Evolutionary conservation across 768 basidiomycete genomes (phyloP).

Genomic region (Boletus patriciae): DNA sequence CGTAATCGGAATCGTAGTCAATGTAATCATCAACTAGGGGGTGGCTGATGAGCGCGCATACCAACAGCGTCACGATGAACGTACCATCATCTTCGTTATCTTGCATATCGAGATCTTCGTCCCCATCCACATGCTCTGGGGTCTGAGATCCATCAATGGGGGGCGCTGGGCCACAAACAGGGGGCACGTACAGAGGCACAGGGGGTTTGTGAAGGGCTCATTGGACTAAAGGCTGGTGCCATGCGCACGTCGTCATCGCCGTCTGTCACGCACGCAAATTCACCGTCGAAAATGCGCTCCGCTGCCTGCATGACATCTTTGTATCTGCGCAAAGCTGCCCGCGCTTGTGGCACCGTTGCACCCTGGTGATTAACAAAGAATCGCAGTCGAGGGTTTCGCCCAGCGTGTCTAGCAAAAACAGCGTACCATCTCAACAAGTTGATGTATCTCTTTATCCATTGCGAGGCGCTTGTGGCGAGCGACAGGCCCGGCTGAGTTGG

Average conservation of each 20-base stretch:
- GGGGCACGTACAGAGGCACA: constrained; percentile 22
- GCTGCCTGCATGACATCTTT: constrained; percentile 94
- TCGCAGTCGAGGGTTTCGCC: background rate
- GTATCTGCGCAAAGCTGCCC: constrained; percentile 75
- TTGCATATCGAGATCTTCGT: constrained; percentile 47
- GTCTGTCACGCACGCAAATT: constrained; percentile 70
- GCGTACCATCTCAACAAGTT: constrained; percentile 63
- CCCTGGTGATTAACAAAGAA: constrained; percentile 50
- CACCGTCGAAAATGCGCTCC: constrained; percentile 80
- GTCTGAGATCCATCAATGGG: constrained; percentile 42
- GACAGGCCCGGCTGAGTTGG: constrained; percentile 2
- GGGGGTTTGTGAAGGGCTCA: constrained; percentile 33
- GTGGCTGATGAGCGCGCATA: constrained; percentile 8
- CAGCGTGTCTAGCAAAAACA: background rate
- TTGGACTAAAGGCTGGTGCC: constrained; percentile 29
- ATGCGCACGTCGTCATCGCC: constrained; percentile 53
- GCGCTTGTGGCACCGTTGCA: constrained; percentile 77
- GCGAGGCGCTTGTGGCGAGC: constrained; percentile 10
- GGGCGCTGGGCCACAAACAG: background rate
- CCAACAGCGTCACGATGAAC: constrained; percentile 1
- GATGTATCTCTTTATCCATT: constrained; percentile 56
- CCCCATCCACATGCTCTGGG: constrained; percentile 54
- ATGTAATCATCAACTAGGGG: constrained; percentile 55
- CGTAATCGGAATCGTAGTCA: constrained; percentile 84
- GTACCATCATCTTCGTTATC: constrained; percentile 56